These are phyloP conservation scores for Neolentinus lepideus DNA, from an alignment of 1,284 basidiomycete genomes.

Conservation along the genomic window DNA sequence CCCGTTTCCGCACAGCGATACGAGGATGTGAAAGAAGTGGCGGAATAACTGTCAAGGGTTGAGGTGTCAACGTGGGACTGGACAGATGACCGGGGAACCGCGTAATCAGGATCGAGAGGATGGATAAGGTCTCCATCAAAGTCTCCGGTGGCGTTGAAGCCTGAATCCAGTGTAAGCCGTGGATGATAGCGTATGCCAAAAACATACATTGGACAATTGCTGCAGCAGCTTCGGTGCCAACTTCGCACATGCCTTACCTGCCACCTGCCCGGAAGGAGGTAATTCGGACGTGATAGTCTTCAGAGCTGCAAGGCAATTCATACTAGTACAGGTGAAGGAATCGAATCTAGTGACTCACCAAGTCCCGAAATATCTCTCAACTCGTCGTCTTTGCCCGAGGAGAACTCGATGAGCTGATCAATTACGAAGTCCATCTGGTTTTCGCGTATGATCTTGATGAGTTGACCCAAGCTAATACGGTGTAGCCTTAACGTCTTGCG, in stretches of 20 bases:
- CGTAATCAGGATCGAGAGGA: constrained; percentile 85
- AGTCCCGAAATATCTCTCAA: constrained; percentile 90
- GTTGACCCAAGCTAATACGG: constrained; percentile 62
- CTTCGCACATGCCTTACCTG: constrained; percentile 75
- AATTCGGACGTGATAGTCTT: constrained; percentile 94
- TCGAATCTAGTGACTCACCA: constrained; percentile 47
- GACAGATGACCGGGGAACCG: constrained; percentile 78
- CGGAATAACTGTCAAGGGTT: constrained; percentile 67
- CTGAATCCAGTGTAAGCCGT: constrained; percentile 25
- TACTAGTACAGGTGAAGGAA: background rate
- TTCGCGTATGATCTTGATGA: constrained; percentile 84
- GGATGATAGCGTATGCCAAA: background rate
- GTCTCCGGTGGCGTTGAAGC: constrained; percentile 74
- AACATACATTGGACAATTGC: constrained; percentile 68
- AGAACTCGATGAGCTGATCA: constrained; percentile 81
- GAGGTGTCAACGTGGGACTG: constrained; percentile 40
- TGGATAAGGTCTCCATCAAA: constrained; percentile 84
- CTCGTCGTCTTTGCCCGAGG: constrained; percentile 81
- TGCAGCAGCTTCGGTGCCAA: constrained; percentile 79
- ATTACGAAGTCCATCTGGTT: constrained; percentile 80
- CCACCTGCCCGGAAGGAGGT: constrained; percentile 73
- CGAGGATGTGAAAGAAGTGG: constrained; percentile 73
- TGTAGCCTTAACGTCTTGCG: constrained; percentile 1
- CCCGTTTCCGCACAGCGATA: constrained; percentile 84
- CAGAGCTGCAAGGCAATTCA: constrained; percentile 47